A percentile compares a stretch with the other conserved stretches of the same genome.
Evolutionary conservation across 1,139 yeast genomes (phyloP).

Genomic region (Kodamaea fungicola): DNA sequence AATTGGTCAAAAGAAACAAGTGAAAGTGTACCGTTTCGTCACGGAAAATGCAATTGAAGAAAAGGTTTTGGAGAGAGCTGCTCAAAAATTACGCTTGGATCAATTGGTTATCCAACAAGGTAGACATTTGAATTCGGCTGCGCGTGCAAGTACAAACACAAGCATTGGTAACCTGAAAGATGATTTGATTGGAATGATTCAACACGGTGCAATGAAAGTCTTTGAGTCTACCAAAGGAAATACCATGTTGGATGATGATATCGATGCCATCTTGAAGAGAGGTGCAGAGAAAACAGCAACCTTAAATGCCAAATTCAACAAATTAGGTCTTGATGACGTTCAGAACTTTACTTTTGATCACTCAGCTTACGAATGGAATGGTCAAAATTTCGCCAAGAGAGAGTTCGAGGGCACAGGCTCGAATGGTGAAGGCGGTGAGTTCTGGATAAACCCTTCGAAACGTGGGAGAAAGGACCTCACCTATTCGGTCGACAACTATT

Average conservation of each 20-base stretch:
- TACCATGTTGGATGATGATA: constrained; percentile 60
- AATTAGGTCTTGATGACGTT: constrained; percentile 84
- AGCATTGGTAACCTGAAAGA: constrained; percentile 66
- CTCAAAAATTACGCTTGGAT: constrained; percentile 87
- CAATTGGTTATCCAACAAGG: constrained; percentile 97
- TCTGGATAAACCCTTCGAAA: constrained; percentile 86
- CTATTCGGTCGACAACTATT: constrained; percentile 83
- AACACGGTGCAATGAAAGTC: constrained; percentile 91
- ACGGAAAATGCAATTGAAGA: constrained; percentile 97
- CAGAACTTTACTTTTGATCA: constrained; percentile 86
- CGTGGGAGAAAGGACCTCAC: constrained; percentile 89
- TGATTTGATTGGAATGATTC: constrained; percentile 90
- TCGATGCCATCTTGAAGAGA: constrained; percentile 70
- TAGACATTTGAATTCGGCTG: constrained; percentile 42
- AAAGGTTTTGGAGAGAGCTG: constrained; percentile 92
- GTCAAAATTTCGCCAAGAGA: constrained; percentile 82
- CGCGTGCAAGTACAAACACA: constrained; percentile 28
- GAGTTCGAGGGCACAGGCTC: constrained; percentile 10
- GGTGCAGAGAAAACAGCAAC: constrained; percentile 82
- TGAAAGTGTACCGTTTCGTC: constrained; percentile 83
- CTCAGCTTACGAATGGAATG: constrained; percentile 97
- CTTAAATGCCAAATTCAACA: constrained; percentile 64
- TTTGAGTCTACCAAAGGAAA: constrained; percentile 49
- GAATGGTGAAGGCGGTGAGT: constrained; percentile 17
- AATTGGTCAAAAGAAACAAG: constrained; percentile 97